phyloP scores from a whole-genome alignment of 352 stramenopile genomes.

The Phytophthora cryptogea region DNA sequence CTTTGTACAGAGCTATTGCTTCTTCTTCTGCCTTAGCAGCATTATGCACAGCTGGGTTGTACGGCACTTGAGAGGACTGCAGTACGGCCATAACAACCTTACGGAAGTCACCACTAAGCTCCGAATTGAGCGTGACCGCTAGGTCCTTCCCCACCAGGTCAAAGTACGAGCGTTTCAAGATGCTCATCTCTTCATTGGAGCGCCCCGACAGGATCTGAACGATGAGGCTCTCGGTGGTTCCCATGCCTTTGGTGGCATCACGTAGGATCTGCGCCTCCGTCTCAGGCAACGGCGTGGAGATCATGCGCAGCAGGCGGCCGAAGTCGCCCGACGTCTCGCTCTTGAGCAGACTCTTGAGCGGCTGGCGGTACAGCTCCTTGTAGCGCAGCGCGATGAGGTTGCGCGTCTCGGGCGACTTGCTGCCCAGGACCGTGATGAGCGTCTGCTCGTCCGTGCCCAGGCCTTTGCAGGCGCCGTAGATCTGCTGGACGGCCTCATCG shows the following conservation, averaged over 20 bases:
- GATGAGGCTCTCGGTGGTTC: conserved; percentile 73
- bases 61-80: conserved; percentile 51
- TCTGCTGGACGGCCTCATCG: conserved; percentile 71
- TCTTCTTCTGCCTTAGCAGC: conserved; percentile 67
- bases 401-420: conserved; percentile 69
- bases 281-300: conserved; percentile 71
- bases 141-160: conserved; percentile 71
- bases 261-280: conserved; percentile 71
- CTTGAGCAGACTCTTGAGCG: conserved; percentile 59
- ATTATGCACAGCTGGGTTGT: conserved; percentile 70
- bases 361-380: conserved; percentile 64
- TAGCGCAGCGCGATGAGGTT: conserved; percentile 75
- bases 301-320: conserved; percentile 68
- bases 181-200: conserved; percentile 81
- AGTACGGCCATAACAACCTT: conserved; percentile 79
- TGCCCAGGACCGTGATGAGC: conserved; percentile 68
- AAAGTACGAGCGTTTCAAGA: conserved; percentile 83
- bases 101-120: conserved; percentile 77
- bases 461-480: conserved; percentile 66
- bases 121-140: conserved; percentile 60
- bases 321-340: conserved; percentile 82
- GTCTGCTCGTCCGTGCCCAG: conserved; percentile 78
- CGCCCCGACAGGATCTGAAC: conserved; percentile 70
- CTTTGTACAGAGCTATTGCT: conserved; percentile 72
- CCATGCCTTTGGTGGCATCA: conserved; percentile 73